Evolutionary conservation across 768 basidiomycete species (phyloP).

Genomic region (Amanita rubescens): DNA sequence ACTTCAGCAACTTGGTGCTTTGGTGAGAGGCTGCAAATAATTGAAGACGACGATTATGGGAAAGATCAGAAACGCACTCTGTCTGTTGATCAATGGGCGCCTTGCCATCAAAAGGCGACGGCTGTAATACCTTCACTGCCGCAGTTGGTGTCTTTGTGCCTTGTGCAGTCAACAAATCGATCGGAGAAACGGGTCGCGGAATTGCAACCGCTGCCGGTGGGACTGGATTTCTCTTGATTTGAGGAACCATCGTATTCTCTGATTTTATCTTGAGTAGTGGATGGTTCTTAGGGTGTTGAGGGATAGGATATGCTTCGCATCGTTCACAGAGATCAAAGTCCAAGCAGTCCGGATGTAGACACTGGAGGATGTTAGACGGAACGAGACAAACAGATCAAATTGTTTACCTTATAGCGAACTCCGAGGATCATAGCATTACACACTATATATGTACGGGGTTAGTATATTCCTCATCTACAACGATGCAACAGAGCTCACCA

Average conservation of each 20-base stretch:
- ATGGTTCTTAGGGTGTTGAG: slow-evolving; percentile 65
- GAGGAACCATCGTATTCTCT: slow-evolving; percentile 27
- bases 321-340: slow-evolving; percentile 76
- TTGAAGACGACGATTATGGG: not conserved
- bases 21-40: not conserved
- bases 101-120: too few species aligned
- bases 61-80: not conserved
- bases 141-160: too few species aligned
- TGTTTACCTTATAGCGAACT: slow-evolving; percentile 61
- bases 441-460: slow-evolving; percentile 13
- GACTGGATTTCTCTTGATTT: not conserved
- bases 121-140: too few species aligned
- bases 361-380: slow-evolving; percentile 32
- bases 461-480: not conserved
- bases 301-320: slow-evolving; percentile 77
- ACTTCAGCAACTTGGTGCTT: not conserved
- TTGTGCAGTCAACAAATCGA: too few species aligned
- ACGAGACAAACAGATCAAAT: slow-evolving; percentile 1
- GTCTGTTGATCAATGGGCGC: too few species aligned
- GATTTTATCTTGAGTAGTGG: slow-evolving; percentile 69
- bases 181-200: not conserved
- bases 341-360: slow-evolving; percentile 69
- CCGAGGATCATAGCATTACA: slow-evolving; percentile 53
- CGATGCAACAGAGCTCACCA: slow-evolving; percentile 21
- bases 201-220: not conserved